Evolutionary conservation across 805 yeast species (phyloP), one percentile per base, ranked within the genome.

Genomic region (Nakazawaea siamensis): DNA sequence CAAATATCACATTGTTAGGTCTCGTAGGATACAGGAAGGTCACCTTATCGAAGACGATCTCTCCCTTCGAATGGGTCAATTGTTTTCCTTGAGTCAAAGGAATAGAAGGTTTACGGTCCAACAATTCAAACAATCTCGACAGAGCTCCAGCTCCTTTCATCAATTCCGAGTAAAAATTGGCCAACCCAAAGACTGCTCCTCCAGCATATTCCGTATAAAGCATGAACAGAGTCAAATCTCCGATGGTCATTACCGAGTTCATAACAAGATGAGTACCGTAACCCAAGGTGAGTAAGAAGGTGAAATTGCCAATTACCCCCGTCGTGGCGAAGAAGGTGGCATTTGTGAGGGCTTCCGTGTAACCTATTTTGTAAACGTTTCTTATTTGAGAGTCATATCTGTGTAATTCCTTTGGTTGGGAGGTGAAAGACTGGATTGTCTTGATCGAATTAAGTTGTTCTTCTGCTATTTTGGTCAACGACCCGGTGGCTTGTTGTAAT

Each of bases 91-190:
- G 47, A 2, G 81, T 72, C 10, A 86, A 73, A 20, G 74, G 66
- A 31, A 88, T 86, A n/a, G 57, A 46, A 1, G 96, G 94, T 43
- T 76, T 66, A 54, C 84, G 70, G 43, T 87, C 96, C 41, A 80
- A 73, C 31, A 90, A 64, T 56, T 88, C 97, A 60, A 88, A 88
- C 32, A 88, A 70, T 42, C 97, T 67, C 32, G 90, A 81, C 0
- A 96, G 94, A 0, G 97, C 97, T 38, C 97, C 97, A 3, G 92
- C 83, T 37, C 97, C 97, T 60, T 90, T 90, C 94, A 90, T 90
- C 39, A 90, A 62, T 54, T 90, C 97, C 2, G 94, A 80, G 52
- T 88, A 90, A 55, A 90, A 90, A 47, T 81, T 82, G 0, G 95
- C 90, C 24, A 90, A 58, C 0, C 97, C 97, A 58, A 83, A 82